phyloP scores from a whole-genome alignment of 2,329 filamentous ascomycete species.

The Elsinoe australis region DNA sequence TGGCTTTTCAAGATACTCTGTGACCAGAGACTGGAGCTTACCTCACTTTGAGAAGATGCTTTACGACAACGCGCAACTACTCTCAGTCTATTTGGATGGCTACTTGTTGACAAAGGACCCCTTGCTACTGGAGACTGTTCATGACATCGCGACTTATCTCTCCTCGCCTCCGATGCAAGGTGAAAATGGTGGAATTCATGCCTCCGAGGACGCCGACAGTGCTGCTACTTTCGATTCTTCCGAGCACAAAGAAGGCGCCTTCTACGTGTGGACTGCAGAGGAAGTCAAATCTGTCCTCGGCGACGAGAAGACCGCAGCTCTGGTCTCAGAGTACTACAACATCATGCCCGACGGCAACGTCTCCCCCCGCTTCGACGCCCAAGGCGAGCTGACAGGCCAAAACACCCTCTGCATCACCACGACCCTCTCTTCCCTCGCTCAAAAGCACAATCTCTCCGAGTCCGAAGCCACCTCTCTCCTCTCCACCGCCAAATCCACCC shows the following conservation, averaged over 20 bases:
- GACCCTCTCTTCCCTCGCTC: conserved; percentile 60
- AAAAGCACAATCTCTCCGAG: conserved; percentile 64
- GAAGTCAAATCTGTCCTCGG: conserved; percentile 70
- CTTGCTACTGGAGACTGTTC: conserved; percentile 69
- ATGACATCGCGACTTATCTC: conserved; percentile 82
- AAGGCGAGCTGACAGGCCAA: conserved; percentile 90
- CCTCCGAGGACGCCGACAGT: conserved; percentile 87
- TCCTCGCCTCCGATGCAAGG: conserved; percentile 62
- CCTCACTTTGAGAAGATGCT: conserved; percentile 98
- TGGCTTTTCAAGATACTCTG: conserved; percentile 77
- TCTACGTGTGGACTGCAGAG: conserved; percentile 86
- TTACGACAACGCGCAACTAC: conserved; percentile 80
- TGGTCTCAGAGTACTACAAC: conserved; percentile 78
- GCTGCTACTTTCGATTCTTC: conserved; percentile 63
- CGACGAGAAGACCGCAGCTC: conserved; percentile 57
- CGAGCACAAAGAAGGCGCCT: conserved; percentile 84
- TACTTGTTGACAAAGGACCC: conserved; percentile 62
- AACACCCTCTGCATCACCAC: conserved; percentile 73
- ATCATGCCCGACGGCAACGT: conserved; percentile 82
- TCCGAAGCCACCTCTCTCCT: conserved; percentile 63
- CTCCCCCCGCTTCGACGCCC: conserved; percentile 69
- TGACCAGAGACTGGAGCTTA: conserved; percentile 85
- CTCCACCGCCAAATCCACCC: conserved; percentile 55
- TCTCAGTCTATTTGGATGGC: conserved; percentile 78
- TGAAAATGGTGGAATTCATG: conserved; percentile 67